Evolutionary conservation across 495 filamentous ascomycete genomes (phyloP).

Genomic region (Hypoxylon cercidicola): DNA sequence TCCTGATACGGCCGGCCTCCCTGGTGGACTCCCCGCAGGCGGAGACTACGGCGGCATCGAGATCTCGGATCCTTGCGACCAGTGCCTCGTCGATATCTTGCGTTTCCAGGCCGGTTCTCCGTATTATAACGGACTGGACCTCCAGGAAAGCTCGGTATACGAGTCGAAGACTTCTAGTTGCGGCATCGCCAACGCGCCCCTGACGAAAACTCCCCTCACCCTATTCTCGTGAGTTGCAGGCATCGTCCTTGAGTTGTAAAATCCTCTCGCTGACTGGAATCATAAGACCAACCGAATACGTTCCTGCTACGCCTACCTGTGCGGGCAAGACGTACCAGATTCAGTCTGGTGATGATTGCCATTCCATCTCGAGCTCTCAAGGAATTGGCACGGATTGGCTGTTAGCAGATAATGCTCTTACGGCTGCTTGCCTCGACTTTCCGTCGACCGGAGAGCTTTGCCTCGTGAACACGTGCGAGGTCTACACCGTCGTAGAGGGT

Average conservation of each 20-base stretch:
- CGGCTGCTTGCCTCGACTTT: slow-evolving; percentile 30
- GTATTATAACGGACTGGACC: slow-evolving; percentile 27
- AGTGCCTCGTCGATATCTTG: slow-evolving; percentile 29
- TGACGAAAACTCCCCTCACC: too few relatives aligned
- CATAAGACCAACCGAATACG: too few relatives aligned
- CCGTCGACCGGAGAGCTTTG: slow-evolving; percentile 36
- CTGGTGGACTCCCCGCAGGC: too few relatives aligned
- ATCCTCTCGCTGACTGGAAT: too few relatives aligned
- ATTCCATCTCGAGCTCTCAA: slow-evolving; percentile 25
- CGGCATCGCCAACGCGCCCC: slow-evolving; percentile 11
- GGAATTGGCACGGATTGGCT: slow-evolving; percentile 28
- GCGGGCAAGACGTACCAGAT: slow-evolving; percentile 34
- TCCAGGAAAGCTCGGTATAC: slow-evolving; percentile 23
- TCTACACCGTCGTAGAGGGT: slow-evolving; percentile 25
- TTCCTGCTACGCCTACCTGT: slow-evolving; percentile 13
- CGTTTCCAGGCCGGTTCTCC: slow-evolving; percentile 31
- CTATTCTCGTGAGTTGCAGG: too few relatives aligned
- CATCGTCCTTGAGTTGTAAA: too few relatives aligned
- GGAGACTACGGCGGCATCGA: too few relatives aligned
- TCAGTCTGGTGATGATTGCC: slow-evolving; percentile 29
- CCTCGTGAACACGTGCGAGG: slow-evolving; percentile 4
- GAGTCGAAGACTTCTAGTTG: slow-evolving; percentile 38
- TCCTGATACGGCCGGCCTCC: too few relatives aligned
- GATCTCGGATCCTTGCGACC: too few relatives aligned
- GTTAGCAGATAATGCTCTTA: slow-evolving; percentile 36